Conservation (phyloP, 768 basidiomycete genomes). For the Trametes cingulata region DNA sequence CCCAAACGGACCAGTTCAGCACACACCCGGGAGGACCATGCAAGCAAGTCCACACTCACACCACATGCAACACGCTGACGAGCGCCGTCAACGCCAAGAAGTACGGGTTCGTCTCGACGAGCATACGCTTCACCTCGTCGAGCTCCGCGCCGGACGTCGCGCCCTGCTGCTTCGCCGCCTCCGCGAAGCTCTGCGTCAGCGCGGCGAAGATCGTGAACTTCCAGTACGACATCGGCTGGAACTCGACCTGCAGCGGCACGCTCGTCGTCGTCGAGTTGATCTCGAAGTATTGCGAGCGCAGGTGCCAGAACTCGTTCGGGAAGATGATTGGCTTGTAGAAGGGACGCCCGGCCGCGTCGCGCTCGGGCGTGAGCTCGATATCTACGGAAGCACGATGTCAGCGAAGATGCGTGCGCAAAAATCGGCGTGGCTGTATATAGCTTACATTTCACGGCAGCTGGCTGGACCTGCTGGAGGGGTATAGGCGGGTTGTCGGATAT, state of each 20-base stretch:
- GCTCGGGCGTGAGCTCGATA: conserved; percentile 60
- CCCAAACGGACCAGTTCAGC: conserved; percentile 12
- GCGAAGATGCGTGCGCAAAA: no score
- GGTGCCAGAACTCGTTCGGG: conserved; percentile 94
- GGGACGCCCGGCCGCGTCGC: conserved; percentile 67
- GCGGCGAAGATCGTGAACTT: conserved; percentile 88
- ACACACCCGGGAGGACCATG: neutral
- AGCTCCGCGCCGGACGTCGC: conserved; percentile 66
- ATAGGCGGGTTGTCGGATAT: conserved; percentile 68
- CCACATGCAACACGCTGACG: conserved; percentile 84
- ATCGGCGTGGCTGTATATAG: no score
- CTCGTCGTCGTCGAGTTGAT: conserved; percentile 81
- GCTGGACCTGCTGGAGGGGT: conserved; percentile 55
- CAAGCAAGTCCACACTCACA: conserved; percentile 44
- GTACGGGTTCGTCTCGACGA: conserved; percentile 86
- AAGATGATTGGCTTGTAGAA: conserved; percentile 88
- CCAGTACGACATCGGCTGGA: conserved; percentile 82
- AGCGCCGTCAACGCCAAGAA: conserved; percentile 81
- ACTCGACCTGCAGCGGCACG: conserved; percentile 78
- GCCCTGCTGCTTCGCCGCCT: conserved; percentile 78
- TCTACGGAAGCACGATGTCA: conserved; percentile 42
- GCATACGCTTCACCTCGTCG: conserved; percentile 95
- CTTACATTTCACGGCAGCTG: conserved; percentile 64
- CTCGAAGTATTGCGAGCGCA: conserved; percentile 78
- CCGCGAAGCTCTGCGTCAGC: conserved; percentile 84